phyloP scores from a whole-genome alignment of 495 filamentous ascomycete genomes.

The Peziza echinospora region DNA sequence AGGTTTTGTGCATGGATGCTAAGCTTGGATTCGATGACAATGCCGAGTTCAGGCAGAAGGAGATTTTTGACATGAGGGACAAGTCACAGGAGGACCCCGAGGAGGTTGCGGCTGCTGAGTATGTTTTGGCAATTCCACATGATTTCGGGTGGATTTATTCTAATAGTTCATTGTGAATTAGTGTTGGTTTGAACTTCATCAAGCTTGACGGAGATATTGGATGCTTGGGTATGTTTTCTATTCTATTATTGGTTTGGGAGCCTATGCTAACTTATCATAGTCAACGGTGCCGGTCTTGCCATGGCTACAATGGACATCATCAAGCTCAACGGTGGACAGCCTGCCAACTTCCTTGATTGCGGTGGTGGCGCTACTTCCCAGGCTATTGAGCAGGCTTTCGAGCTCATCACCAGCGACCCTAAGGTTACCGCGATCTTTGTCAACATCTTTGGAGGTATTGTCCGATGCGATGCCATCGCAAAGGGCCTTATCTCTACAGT shows the following conservation, averaged over 20 bases:
- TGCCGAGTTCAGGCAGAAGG: slow-evolving; percentile 92
- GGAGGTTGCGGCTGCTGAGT: slow-evolving; percentile 87
- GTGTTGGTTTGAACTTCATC: slow-evolving; percentile 87
- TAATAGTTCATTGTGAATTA: slow-evolving; percentile 15
- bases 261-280: slow-evolving; percentile 22
- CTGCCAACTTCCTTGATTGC: slow-evolving; percentile 97
- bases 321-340: slow-evolving; percentile 91
- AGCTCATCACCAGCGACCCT: slow-evolving; percentile 91
- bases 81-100: slow-evolving; percentile 88
- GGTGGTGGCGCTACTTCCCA: slow-evolving; percentile 91
- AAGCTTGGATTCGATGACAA: slow-evolving; percentile 98
- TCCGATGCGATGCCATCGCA: slow-evolving; percentile 92
- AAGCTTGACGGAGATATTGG: slow-evolving; percentile 99
- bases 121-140: slow-evolving; percentile 12
- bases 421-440: slow-evolving; percentile 99
- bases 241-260: background rate
- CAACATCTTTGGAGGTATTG: slow-evolving; percentile 99
- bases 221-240: slow-evolving; percentile 40
- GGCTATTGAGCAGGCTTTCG: slow-evolving; percentile 92
- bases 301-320: slow-evolving; percentile 99
- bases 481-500: slow-evolving; percentile 89
- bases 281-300: slow-evolving; percentile 95
- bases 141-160: background rate
- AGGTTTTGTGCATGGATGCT: slow-evolving; percentile 96
- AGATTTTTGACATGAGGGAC: slow-evolving; percentile 84